Evolutionary conservation across 805 yeast genomes (phyloP).

Genomic region (Saturnispora zaruensis): DNA sequence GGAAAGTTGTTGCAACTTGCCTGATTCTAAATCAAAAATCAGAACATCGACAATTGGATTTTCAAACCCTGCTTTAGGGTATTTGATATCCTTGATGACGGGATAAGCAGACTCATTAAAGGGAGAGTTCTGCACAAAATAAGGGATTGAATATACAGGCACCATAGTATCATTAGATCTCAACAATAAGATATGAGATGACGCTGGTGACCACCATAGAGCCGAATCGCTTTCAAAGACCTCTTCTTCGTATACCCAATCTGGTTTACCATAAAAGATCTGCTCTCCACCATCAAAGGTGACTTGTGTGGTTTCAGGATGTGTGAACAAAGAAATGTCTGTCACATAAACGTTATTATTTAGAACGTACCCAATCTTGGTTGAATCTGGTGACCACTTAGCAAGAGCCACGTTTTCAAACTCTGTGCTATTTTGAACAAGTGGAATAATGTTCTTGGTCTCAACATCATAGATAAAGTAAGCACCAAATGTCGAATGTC

Average conservation of each 20-base stretch:
- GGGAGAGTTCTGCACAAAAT: slow-evolving; percentile 49
- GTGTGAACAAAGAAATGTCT: slow-evolving; percentile 22
- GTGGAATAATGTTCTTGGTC: slow-evolving; percentile 19
- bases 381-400: slow-evolving; percentile 68
- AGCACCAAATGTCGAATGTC: slow-evolving; percentile 60
- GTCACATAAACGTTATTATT: slow-evolving; percentile 63
- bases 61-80: slow-evolving; percentile 76
- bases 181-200: slow-evolving; percentile 54
- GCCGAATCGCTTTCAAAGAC: slow-evolving; percentile 63
- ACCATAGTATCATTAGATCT: slow-evolving; percentile 68
- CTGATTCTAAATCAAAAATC: slow-evolving; percentile 32
- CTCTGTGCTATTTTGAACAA: slow-evolving; percentile 13
- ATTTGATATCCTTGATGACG: slow-evolving; percentile 50
- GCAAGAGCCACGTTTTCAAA: slow-evolving; percentile 37
- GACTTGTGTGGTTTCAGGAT: slow-evolving; percentile 34
- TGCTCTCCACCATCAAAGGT: slow-evolving; percentile 64
- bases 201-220: slow-evolving; percentile 82
- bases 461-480: slow-evolving; percentile 54
- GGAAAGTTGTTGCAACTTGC: slow-evolving; percentile 18
- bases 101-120: slow-evolving; percentile 42
- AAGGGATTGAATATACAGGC: slow-evolving; percentile 65
- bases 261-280: slow-evolving; percentile 81
- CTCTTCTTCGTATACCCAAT: slow-evolving; percentile 94
- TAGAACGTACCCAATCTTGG: slow-evolving; percentile 53
- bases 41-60: slow-evolving; percentile 60